Evolutionary conservation across 2,329 filamentous ascomycete genomes (phyloP), one percentile per base, ranked within the genome.

Genomic region (Coniochaeta sp.): DNA sequence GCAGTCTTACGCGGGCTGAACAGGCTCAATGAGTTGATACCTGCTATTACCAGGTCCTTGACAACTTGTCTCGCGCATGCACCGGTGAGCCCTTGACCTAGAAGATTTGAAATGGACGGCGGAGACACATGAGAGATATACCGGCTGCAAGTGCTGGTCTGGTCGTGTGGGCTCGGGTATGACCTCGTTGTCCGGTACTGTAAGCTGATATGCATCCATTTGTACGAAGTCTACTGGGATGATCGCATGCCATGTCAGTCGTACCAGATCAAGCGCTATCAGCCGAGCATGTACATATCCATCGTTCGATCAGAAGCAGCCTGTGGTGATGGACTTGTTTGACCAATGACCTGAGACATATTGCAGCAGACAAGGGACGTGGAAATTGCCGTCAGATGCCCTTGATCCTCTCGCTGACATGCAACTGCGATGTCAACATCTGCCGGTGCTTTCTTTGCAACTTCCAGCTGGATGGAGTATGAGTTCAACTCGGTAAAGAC

Each of bases 21-120:
- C 54, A 61, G 60, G 60, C 60, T 61, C 57, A 61, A 61, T 56
- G 52, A 19, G 34, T 19, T 58, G 60, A 57, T 43, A 54, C 60
- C 19, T 57, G 50, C 47, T 52, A 17, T 52, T 28, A 22, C 12
- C 47, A 24, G 36, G 26, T 56, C 33, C 60, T 50, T 26, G 40
- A 34, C 17, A 52, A 33, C 47, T 31, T 31, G 47, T 52, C 22
- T 17, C 47, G 17, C 24, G 47, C 16, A 24, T 31, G 9, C 43
- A 26, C 43, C 43, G 43, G 43, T 28, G 52, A 56, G 33, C 26
- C 28, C 33, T 16, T 36, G 52, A 28, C 52, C 5, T 16, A 11
- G 5, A 33, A 17, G 4, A 40, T 26, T 54, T 54, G 24, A 63
- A 52, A 38, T 54, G 6, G 47, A 26, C 28, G 24, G 22, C 12